Evolutionary conservation across 305 asterid species (phyloP).

Genomic region (Caryopteris hybrid): DNA sequence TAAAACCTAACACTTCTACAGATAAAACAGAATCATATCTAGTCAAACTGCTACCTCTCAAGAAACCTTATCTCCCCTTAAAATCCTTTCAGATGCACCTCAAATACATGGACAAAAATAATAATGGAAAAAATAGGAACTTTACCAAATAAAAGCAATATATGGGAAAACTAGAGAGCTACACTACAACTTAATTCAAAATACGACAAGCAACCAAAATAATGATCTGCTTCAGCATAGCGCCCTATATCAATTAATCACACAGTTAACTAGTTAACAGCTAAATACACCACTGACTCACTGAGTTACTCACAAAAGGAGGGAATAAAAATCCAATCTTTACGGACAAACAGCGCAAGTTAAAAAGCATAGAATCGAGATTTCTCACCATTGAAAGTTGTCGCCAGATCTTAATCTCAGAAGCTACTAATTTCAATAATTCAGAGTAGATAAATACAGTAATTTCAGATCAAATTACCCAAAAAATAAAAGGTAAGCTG

Average conservation of each 20-base stretch:
- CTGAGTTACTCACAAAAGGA: neutral
- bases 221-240: neutral
- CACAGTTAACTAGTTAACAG: neutral
- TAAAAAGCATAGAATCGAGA: slow-evolving; percentile 17
- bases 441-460: neutral
- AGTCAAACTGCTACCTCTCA: neutral
- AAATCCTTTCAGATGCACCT: neutral
- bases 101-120: neutral
- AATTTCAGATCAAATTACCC: neutral
- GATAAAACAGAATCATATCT: neutral
- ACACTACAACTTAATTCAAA: neutral
- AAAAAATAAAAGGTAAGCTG: neutral
- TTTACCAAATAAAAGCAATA: neutral
- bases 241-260: neutral
- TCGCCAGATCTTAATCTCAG: slow-evolving; percentile 25
- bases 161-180: neutral
- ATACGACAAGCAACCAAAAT: neutral
- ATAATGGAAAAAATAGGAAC: neutral
- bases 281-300: neutral
- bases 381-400: slow-evolving; percentile 26
- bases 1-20: neutral
- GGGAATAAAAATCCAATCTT: slow-evolving; percentile 19
- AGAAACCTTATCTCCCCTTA: slow-evolving; percentile 6
- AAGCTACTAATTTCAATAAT: slow-evolving; percentile 12
- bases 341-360: slow-evolving; percentile 3